Percentiles rank a stretch among this genome's conserved stretches.
These are phyloP conservation scores for Sporothrix humicola DNA, from an alignment of 2,329 filamentous ascomycete genomes.

Conservation along the genomic window DNA sequence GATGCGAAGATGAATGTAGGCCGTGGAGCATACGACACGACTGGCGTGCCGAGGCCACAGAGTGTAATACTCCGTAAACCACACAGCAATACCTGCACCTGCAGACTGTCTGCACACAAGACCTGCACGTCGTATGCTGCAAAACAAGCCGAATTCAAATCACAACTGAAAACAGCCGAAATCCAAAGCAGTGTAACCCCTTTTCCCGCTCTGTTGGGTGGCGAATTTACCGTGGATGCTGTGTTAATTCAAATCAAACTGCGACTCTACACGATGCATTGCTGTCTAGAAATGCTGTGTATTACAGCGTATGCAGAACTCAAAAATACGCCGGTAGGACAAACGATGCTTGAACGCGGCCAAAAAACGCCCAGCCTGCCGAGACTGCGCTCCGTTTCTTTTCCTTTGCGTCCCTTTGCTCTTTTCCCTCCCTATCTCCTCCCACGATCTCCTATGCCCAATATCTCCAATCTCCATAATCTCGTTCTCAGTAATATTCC, in stretches of 20 bases:
- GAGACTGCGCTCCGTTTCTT: background rate
- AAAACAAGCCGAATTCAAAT: background rate
- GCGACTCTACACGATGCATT: no score
- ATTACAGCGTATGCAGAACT: background rate
- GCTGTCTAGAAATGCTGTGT: background rate
- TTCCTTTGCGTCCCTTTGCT: background rate
- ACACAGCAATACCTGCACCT: no score
- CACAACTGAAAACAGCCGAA: background rate
- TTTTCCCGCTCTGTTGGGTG: constrained; percentile 4
- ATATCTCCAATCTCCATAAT: no score
- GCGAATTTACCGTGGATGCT: background rate
- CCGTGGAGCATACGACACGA: constrained; percentile 15
- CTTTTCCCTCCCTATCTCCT: background rate
- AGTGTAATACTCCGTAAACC: no score
- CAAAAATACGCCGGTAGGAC: constrained; percentile 18
- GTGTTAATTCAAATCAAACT: background rate
- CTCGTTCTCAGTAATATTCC: background rate
- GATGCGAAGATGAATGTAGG: background rate
- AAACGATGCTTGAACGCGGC: background rate
- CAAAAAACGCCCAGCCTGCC: constrained; percentile 13
- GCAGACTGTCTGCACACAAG: background rate
- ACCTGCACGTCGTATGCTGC: background rate
- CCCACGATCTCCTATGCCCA: no score
- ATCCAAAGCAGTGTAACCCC: constrained; percentile 9
- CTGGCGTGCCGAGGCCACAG: background rate